These are phyloP conservation scores for Magnaporthales sp. DNA, from an alignment of 2,329 filamentous ascomycete genomes.

Conservation along the genomic window DNA sequence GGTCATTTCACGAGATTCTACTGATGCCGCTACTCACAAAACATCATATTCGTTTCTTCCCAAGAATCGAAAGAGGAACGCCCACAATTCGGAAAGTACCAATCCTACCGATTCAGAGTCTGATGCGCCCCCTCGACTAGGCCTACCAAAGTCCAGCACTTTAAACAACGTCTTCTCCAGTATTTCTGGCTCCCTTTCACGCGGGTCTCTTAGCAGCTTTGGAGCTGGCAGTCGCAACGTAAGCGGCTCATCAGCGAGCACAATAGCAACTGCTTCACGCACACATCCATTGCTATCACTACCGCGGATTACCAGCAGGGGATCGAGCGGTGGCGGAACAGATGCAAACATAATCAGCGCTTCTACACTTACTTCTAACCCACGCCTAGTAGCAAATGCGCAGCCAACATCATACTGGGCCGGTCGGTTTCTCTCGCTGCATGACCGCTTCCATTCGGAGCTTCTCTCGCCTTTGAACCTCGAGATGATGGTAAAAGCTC, in stretches of 20 bases:
- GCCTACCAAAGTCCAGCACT: slow-evolving; percentile 6
- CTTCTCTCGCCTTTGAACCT: slow-evolving; percentile 21
- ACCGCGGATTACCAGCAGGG: not conserved
- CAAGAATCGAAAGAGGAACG: not conserved
- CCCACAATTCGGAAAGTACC: not conserved
- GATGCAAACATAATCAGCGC: slow-evolving; percentile 3
- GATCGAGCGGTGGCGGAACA: not conserved
- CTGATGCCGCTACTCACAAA: not conserved
- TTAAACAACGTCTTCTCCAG: slow-evolving; percentile 6
- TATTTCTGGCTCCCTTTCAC: slow-evolving; percentile 7
- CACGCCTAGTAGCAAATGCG: slow-evolving; percentile 25
- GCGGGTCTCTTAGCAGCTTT: slow-evolving; percentile 6
- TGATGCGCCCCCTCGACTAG: not conserved
- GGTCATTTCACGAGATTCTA: slow-evolving; percentile 1
- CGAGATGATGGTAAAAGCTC: slow-evolving; percentile 12
- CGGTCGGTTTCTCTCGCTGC: slow-evolving; percentile 46
- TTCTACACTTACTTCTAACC: slow-evolving; percentile 9
- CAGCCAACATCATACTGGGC: slow-evolving; percentile 46
- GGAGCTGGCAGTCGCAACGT: slow-evolving; percentile 4
- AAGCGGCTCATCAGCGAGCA: slow-evolving; percentile 5
- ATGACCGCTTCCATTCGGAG: slow-evolving; percentile 40
- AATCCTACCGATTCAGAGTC: not conserved
- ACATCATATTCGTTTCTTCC: slow-evolving; percentile 7
- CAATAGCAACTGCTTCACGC: not conserved
- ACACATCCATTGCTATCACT: not conserved